Base-by-base conservation (phyloP, 139 green algal species). In the Asterochloris sp. region DNA sequence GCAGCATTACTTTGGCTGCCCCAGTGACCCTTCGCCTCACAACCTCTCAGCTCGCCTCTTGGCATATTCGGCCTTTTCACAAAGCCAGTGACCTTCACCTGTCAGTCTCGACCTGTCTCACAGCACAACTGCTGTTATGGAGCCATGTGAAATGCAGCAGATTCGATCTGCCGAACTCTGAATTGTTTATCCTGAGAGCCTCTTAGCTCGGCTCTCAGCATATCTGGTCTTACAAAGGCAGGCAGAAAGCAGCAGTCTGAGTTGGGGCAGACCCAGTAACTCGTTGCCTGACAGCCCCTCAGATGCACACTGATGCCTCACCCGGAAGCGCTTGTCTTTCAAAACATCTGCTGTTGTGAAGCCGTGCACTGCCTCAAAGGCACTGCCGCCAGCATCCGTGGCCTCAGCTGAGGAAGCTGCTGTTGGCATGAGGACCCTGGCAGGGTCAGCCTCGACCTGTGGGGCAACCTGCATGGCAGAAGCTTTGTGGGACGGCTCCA, bases 271-370 rank as follows among this genome's bases (percentile, higher is more conserved):
- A n/a, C n/a, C n/a, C n/a, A n/a, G n/a, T n/a, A 54, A 54, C 38
- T 54, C 6, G 4, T 54, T 6, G 38, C 6, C 38, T 54, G 38
- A 54, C 38, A 54, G 38, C 38, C 38, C 6, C 38, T 54, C 38
- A 54, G 38, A 54, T 54, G 38, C 38, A 54, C 38, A 23, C 15
- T 38, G 15, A 15, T 27, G 26, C 17, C 21, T 21, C 21, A 80
- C 76, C 76, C 68, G 67, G 76, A 80, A 80, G 38, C 76, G n/a
- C 21, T 80, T 80, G 60, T 80, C 76, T 15, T 47, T 80, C 24
- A 80, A 47, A 0, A 80, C 13, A 17, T 61, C 68, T 21, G 67
- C 76, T 47, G 54, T 80, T 54, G 76, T 80, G 60, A 69, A 80
- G 11, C 76, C 76, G 54, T 80, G 60, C 60, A 80, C 76, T 62